A percentile compares a stretch with the other conserved stretches of the same genome.
Conservation (phyloP, 306 rosid genomes). For the Leucaena leucocephala region DNA sequence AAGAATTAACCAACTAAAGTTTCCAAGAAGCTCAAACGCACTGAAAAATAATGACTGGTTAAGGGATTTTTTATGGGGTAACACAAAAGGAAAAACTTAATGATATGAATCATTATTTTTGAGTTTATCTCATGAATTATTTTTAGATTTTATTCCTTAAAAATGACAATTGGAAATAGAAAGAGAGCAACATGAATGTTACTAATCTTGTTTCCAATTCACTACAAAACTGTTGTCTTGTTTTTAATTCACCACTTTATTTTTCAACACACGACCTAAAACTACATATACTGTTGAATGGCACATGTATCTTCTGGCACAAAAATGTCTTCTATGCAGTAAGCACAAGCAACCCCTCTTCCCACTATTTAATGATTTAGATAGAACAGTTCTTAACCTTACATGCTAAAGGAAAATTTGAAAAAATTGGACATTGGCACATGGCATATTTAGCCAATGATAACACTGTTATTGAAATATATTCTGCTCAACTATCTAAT, state of each 20-base stretch:
- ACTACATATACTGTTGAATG: conserved; percentile 3
- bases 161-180: background rate
- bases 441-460: conserved; percentile 12
- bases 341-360: background rate
- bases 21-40: too few relatives aligned
- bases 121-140: background rate
- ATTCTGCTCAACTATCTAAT: background rate
- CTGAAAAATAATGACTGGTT: too few relatives aligned
- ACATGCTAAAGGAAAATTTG: background rate
- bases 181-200: background rate
- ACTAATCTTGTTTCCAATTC: background rate
- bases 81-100: too few relatives aligned
- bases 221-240: background rate
- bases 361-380: background rate
- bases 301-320: conserved; percentile 2
- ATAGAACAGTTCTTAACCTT: background rate
- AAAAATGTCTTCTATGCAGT: background rate
- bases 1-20: too few relatives aligned
- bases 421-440: background rate
- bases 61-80: too few relatives aligned
- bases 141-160: conserved; percentile 9
- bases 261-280: background rate
- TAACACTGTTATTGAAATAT: background rate
- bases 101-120: too few relatives aligned
- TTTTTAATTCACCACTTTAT: background rate